Evolutionary conservation across 2,329 filamentous ascomycete genomes (phyloP).

Genomic region (Colletotrichum sp.): DNA sequence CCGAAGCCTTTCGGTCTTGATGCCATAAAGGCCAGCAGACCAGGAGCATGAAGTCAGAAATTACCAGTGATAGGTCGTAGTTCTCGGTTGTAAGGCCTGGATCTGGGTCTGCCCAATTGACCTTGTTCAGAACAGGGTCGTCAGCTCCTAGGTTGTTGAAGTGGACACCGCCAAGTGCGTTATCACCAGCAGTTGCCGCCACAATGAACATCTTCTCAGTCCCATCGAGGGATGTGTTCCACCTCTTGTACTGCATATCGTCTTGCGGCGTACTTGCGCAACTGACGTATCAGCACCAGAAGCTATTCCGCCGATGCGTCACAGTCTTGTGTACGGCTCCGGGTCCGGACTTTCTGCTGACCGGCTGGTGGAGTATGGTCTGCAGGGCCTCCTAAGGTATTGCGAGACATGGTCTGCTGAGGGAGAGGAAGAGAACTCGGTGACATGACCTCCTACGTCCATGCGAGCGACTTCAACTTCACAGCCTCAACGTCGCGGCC

Average conservation of each 20-base stretch:
- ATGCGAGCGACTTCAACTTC: not conserved
- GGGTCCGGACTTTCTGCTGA: not conserved
- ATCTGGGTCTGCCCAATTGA: not conserved
- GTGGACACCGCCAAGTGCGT: not conserved
- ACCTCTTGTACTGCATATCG: not conserved
- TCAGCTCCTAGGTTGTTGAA: not conserved
- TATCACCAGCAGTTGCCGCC: not conserved
- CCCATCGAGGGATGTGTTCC: not conserved
- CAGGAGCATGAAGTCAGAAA: fast-evolving
- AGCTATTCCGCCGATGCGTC: not conserved
- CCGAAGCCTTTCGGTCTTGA: not conserved
- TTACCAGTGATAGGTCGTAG: not conserved
- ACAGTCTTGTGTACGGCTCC: not conserved
- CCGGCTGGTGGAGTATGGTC: not conserved
- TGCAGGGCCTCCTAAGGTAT: not conserved
- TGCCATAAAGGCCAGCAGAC: not conserved
- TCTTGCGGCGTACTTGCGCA: not conserved
- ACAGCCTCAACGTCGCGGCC: not conserved
- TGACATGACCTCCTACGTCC: not conserved
- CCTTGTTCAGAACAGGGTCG: not conserved
- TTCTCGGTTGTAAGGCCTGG: not conserved
- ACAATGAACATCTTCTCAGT: not conserved
- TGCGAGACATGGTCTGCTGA: not conserved
- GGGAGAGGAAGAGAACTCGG: not conserved
- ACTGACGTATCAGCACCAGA: not conserved